A percentile compares a stretch with the other conserved stretches of the same genome.
Conservation (phyloP, 805 yeast genomes). For the Starmerella potacharoeniae region DNA sequence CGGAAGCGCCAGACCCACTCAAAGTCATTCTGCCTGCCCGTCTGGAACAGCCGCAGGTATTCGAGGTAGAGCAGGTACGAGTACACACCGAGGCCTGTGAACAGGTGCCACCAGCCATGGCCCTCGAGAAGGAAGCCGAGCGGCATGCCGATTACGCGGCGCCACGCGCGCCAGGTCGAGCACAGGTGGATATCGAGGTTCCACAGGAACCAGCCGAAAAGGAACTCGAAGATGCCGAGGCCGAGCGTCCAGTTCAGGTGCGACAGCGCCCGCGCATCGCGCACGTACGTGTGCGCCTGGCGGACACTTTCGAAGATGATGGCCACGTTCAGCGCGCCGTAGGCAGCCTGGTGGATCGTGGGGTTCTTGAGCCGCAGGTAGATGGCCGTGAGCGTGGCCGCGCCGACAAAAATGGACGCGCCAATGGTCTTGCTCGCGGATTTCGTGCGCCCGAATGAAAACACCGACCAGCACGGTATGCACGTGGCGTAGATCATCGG, state of each 20-base stretch:
- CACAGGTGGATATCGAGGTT: conserved; percentile 80
- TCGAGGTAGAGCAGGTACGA: conserved; percentile 71
- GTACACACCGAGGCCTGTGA: conserved; percentile 70
- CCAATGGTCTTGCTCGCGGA: conserved; percentile 37
- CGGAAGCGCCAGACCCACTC: conserved; percentile 48
- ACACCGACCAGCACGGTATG: conserved; percentile 79
- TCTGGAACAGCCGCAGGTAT: conserved; percentile 56
- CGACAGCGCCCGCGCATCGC: conserved; percentile 36
- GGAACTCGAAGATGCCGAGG: conserved; percentile 51
- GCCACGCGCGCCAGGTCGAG: conserved; percentile 39
- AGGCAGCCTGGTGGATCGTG: conserved; percentile 76
- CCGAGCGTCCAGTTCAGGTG: conserved; percentile 46
- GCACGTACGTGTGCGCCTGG: conserved; percentile 44
- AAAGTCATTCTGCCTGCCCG: conserved; percentile 42
- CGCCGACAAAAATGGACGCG: conserved; percentile 39
- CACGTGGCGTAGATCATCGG: conserved; percentile 99
- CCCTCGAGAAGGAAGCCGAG: conserved; percentile 78
- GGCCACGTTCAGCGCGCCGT: conserved; percentile 63
- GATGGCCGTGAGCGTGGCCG: conserved; percentile 52
- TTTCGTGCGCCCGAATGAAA: conserved; percentile 43
- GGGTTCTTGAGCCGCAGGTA: conserved; percentile 72
- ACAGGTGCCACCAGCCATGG: conserved; percentile 93
- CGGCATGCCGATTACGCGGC: conserved; percentile 69
- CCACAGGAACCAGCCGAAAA: conserved; percentile 75
- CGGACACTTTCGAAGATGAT: conserved; percentile 51